Evolutionary conservation across 768 basidiomycete species (phyloP), one percentile per base, ranked within the genome.

Genomic region (Mycena epipterygia): DNA sequence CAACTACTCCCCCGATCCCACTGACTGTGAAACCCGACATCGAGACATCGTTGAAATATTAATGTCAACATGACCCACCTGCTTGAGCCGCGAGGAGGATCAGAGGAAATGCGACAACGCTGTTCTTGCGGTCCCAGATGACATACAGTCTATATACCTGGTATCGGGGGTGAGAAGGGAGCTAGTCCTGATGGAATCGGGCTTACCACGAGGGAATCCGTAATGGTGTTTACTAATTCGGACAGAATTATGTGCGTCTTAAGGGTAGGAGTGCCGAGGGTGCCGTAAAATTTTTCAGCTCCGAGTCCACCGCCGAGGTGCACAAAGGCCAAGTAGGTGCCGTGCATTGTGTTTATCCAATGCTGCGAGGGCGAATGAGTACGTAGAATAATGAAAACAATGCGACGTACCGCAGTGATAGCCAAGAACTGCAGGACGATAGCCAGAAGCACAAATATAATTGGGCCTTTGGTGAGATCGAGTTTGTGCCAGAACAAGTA

Each of bases 131-230:
- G 23, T 27, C 55, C 35, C 35, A 57, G 35, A 39, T 17, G 55
- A 57, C 55, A 23, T 57, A 57, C 21, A 57, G 55, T 37, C 55
- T 37, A 39, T 57, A 37, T 25, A 57, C 11, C 55, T 57, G 9
- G 55, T 37, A 25, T 25, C 37, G 16, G 23, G 30, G 55, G 37
- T 37, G n/a, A 39, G 23, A 23, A 5, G 27, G 21, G 55, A 30
- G 29, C 35, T 14, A 39, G 17, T 55, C 35, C 33, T 21, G 33
- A 55, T 32, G 53, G 25, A 35, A 35, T 35, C 33, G 55, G 5
- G 35, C 55, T 21, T 27, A 57, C 35, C 55, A 57, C 55, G 55
- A 57, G 55, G 37, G 33, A 55, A 27, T 55, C 53, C 53, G 32
- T 37, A 37, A 57, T 37, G 37, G 30, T 57, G 55, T 55, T 55